A percentile compares a stretch with the other conserved stretches of the same genome.
phyloP scores from a whole-genome alignment of 257 asterid genomes.

The Anisodus tanguticus region DNA sequence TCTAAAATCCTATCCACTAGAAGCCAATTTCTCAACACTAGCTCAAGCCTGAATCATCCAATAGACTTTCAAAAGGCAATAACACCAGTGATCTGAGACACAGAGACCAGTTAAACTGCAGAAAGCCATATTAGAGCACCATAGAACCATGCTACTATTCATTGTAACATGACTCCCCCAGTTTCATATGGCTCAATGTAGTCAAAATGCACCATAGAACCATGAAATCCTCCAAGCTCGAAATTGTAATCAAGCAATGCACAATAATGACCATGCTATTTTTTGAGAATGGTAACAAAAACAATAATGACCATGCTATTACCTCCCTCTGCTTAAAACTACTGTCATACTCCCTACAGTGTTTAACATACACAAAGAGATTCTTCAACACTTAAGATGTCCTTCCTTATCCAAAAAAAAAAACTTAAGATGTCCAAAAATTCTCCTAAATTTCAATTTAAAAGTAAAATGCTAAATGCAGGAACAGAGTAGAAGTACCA shows the following conservation, averaged over 20 bases:
- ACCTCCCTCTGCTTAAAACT: background rate
- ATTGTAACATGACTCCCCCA: background rate
- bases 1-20: constrained; percentile 17
- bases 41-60: constrained; percentile 6
- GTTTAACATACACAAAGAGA: too few relatives aligned
- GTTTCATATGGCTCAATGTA: background rate
- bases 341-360: background rate
- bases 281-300: too few relatives aligned
- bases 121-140: background rate
- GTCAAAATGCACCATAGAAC: constrained; percentile 4
- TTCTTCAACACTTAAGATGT: too few relatives aligned
- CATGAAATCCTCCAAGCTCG: background rate
- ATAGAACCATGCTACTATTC: too few relatives aligned
- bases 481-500: too few relatives aligned
- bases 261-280: background rate
- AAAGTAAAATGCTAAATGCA: too few relatives aligned
- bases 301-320: background rate
- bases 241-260: background rate
- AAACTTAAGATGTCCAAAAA: too few relatives aligned
- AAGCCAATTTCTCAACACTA: constrained; percentile 22
- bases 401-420: too few relatives aligned
- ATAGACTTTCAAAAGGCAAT: background rate
- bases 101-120: background rate
- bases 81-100: background rate
- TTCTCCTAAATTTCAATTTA: too few relatives aligned